Evolutionary conservation across 2,329 filamentous ascomycete species (phyloP), one percentile per base, ranked within the genome.

Genomic region (Arthrobotrys sphaeroides): DNA sequence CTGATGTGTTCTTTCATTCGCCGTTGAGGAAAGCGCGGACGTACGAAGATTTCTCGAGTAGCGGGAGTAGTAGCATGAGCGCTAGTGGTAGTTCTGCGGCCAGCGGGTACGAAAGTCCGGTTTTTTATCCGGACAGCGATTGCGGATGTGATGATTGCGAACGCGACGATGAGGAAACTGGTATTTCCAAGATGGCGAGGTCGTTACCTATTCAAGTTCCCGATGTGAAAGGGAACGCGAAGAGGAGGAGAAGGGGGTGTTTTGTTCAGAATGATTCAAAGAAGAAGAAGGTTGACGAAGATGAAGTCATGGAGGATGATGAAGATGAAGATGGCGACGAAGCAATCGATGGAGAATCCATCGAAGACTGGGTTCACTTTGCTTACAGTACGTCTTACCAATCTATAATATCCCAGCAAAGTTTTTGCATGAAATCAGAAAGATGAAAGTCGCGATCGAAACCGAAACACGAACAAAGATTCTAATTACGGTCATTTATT

Each of bases 311-410:
- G 55, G 43, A 55, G 9, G 59, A 65, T 64, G 57, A 61, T 18
- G 43, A 55, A 9, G 59, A 65, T 64, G 57, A 61, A 12, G 55
- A 70, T 18, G 66, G 53, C 16, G 57, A 64, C 45, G 51, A 51
- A 43, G 57, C 57, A 38, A 64, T 49, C 40, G 67, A 72, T 16
- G 59, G 65, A 42, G 45, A 51, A 20, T 53, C 69, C 16, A 28
- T 75, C 13, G 72, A 75, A 26, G 72, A 75, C 55, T 75, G 72
- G 72, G 64, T 75, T 18, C 72, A 69, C 22, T 69, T 69, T 51
- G 72, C 72, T 33, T 75, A 75, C 55, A 61, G 72, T 75, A 75
- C 59, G 72, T 75, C 53, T 33, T 47, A 49, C 51, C 20, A 60
- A 31, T 55, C 51, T 55, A 55, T 31, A 38, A 38, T 55, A 6